Base-by-base conservation (phyloP, 768 basidiomycete species). In the Leccinum boreale region DNA sequence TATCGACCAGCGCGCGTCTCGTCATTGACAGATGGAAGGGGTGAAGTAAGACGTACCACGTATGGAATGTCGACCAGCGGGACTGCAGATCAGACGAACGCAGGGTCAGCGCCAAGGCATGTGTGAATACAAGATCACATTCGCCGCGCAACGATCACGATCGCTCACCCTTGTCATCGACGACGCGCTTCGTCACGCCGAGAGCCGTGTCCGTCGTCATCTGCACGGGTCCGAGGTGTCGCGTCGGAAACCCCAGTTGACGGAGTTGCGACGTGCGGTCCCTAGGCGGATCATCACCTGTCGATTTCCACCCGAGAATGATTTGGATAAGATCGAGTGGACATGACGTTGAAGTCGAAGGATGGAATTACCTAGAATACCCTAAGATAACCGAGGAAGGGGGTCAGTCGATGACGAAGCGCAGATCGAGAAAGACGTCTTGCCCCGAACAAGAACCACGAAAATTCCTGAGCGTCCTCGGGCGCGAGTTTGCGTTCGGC, bases 171-270 rank as follows among this genome's bases (percentile, higher is more conserved):
- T 84, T 80, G 69, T 94, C 90, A 49, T 86, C 72, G 0, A 94
- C 86, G 15, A 95, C 87, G 4, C 83, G 73, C 68, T 93, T 94
- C 1, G 93, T 92, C 4, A 97, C 96, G 5, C 89, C 92, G 0
- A 98, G 77, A 1, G 96, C 96, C 2, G 96, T 98, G 73, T 99
- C 96, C 0, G 97, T 99, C 31, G 97, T 98, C 97, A 99, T 99
- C 73, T 99, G 97, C 1, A 93, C 78, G 2, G 85, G 77, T 0
- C 94, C 94, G 8, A 99, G 78, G 71, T 90, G 91, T 31, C 97
- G 82, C 6, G 82, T 82, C 1, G 92, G 90, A 70, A 96, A 99
- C 1, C 94, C 94, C 36, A 94, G 75, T 15, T 79, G 80, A 29
- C 96, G 87, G 35, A 99, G 82, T 68, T 96, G 92, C 1, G 85